These are phyloP conservation scores for Fraxinus nigra DNA, from an alignment of 305 asterid species.

Conservation along the genomic window DNA sequence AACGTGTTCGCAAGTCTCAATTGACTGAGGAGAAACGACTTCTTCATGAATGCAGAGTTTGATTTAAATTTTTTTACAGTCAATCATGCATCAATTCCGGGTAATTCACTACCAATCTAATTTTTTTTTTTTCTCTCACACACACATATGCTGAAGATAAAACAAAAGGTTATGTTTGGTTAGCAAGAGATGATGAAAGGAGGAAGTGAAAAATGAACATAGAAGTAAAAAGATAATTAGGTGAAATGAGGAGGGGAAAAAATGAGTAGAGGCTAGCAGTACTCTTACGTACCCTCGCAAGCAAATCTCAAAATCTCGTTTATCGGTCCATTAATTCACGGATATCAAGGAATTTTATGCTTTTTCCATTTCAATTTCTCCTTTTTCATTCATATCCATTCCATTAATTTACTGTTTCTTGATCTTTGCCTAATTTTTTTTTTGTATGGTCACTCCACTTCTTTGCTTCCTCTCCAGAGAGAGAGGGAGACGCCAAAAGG, in stretches of 20 bases:
- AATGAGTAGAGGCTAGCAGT: slow-evolving; percentile 17
- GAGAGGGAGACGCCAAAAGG: slow-evolving; percentile 19
- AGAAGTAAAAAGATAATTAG: neutral
- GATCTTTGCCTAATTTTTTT: neutral
- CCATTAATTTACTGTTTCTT: slow-evolving; percentile 32
- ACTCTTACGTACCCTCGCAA: slow-evolving; percentile 17
- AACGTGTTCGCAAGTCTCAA: neutral
- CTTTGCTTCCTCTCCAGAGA: slow-evolving; percentile 42
- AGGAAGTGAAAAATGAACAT: neutral
- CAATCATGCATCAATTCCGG: neutral
- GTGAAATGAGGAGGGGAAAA: neutral
- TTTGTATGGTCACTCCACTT: slow-evolving; percentile 37
- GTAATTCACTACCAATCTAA: neutral
- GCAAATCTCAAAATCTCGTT: slow-evolving; percentile 47
- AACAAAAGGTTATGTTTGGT: neutral
- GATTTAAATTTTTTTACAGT: neutral
- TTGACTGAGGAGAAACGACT: neutral
- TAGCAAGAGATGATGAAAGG: neutral
- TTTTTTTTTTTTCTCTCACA: neutral
- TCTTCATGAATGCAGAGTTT: neutral
- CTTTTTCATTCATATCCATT: neutral
- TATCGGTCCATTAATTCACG: slow-evolving; percentile 68
- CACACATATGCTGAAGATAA: neutral
- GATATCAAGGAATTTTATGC: slow-evolving; percentile 52
- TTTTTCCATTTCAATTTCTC: slow-evolving; percentile 7